Base-by-base conservation (phyloP, 1,139 yeast species). In the Hyphopichia burtonii region DNA sequence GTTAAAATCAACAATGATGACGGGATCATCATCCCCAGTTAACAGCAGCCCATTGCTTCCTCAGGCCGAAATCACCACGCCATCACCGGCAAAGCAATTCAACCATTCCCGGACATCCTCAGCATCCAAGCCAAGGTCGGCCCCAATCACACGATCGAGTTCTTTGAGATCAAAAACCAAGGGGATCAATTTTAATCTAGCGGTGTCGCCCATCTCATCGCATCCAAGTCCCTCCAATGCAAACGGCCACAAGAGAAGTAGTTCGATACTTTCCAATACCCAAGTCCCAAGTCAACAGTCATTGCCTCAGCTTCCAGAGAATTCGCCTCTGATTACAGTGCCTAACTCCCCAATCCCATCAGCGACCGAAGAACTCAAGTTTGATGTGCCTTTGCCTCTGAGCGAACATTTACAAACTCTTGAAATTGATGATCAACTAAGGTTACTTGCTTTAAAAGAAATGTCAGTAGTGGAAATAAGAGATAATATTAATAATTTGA, bases 381-480 rank as follows among this genome's bases (percentile, higher is more conserved):
- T 50, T 37, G 69, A 66, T 38, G 42, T 64, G 5, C 61, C 66
- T 1, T 48, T 71, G 11, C 76, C 76, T 1, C 62, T 60, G 31
- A 47, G 55, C 17, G 66, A 61, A 19, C 66, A 65, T 38, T 56
- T 72, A 18, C 46, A 45, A 10, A 44, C 49, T 4, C 54, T 71
- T 45, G 76, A 68, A 16, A 65, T 81, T 10, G 80, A 78, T 43
- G 80, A 77, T n/a, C 80, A 80, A 44, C 61, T 82, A 38, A 61
- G 86, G 44, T 57, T 75, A 12, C 60, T 82, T 41, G 87, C 87
- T 0, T 59, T 79, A 31, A 82, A 80, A 51, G 88, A 82, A 53
- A 80, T 81, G 84, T 66, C 71, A 17, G 66, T 80, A 25, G 78
- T 81, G 32, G 85, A 80, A 47, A 56, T 80, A 36, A 78, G 76